Conservation (phyloP, 139 green algal genomes). For the Micromonas commoda region DNA sequence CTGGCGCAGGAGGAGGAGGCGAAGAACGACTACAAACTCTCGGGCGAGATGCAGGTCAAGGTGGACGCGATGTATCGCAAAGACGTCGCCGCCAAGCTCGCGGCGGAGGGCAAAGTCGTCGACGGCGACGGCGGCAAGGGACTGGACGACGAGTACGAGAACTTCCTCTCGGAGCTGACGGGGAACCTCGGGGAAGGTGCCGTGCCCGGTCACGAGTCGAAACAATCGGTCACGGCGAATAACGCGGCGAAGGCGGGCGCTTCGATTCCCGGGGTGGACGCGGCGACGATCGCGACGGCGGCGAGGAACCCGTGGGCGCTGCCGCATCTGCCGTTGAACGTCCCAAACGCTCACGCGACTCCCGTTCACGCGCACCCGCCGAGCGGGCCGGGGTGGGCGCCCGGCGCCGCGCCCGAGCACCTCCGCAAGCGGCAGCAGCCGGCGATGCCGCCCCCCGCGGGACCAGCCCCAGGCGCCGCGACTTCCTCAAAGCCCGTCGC, state of each 20-base stretch:
- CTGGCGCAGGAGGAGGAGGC: slow-evolving; percentile 45
- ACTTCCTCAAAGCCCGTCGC: neutral
- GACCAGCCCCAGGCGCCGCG: too few relatives aligned
- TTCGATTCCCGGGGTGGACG: too few relatives aligned
- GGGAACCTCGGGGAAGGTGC: neutral
- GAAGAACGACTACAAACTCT: slow-evolving; percentile 43
- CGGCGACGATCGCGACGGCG: neutral
- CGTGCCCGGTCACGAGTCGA: too few relatives aligned
- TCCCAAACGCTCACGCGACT: too few relatives aligned
- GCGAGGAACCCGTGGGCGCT: too few relatives aligned
- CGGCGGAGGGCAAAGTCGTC: slow-evolving; percentile 27
- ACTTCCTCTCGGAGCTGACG: slow-evolving; percentile 66
- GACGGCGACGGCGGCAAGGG: neutral
- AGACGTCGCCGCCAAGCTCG: slow-evolving; percentile 6
- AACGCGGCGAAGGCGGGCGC: too few relatives aligned
- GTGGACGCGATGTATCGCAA: neutral
- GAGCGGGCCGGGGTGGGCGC: neutral
- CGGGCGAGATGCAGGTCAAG: slow-evolving; percentile 48
- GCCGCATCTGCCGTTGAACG: neutral
- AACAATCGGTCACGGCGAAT: too few relatives aligned
- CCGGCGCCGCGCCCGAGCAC: neutral
- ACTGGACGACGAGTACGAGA: slow-evolving; percentile 88
- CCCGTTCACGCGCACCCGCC: too few relatives aligned
- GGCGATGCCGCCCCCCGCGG: too few relatives aligned
- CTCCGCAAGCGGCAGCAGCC: neutral